Conservation (phyloP, 192 early-diverging fungal species). For the Coemansia sp. region DNA sequence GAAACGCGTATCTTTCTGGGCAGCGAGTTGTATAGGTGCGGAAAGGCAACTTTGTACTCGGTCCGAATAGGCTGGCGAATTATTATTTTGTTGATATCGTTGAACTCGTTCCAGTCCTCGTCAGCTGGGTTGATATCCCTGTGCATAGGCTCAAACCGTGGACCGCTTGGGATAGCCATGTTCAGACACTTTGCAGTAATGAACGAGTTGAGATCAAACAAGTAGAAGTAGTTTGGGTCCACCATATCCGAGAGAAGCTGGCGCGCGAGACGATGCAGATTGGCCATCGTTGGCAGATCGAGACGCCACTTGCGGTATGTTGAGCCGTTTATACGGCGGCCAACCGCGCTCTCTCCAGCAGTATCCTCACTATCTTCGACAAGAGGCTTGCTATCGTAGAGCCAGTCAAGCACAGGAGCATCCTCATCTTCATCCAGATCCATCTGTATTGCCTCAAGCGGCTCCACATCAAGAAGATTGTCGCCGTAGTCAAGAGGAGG, state of each 20-base stretch:
- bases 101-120: slow-evolving; percentile 99
- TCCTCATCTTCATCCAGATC: slow-evolving; percentile 97
- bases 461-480: slow-evolving; percentile 97
- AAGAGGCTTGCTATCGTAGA: slow-evolving; percentile 96
- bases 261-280: slow-evolving; percentile 85
- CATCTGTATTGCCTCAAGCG: slow-evolving; percentile 98
- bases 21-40: slow-evolving; percentile 95
- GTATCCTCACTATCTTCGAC: slow-evolving; percentile 54
- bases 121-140: slow-evolving; percentile 95
- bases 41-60: slow-evolving; percentile 99
- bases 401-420: slow-evolving; percentile 87
- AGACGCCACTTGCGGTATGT: slow-evolving; percentile 90
- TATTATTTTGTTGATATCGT: slow-evolving; percentile 99
- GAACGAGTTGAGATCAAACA: slow-evolving; percentile 94
- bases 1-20: slow-evolving; percentile 90
- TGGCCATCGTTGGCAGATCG: slow-evolving; percentile 92
- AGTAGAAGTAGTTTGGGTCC: slow-evolving; percentile 97
- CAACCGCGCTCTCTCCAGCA: slow-evolving; percentile 42
- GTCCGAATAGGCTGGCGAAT: slow-evolving; percentile 98
- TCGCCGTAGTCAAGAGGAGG: slow-evolving; percentile 98
- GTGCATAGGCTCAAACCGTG: slow-evolving; percentile 96
- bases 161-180: slow-evolving; percentile 97
- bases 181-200: slow-evolving; percentile 97
- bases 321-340: slow-evolving; percentile 74
- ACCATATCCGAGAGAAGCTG: slow-evolving; percentile 92